Conservation (phyloP, 768 basidiomycete genomes). For the Lyophyllum decastes region DNA sequence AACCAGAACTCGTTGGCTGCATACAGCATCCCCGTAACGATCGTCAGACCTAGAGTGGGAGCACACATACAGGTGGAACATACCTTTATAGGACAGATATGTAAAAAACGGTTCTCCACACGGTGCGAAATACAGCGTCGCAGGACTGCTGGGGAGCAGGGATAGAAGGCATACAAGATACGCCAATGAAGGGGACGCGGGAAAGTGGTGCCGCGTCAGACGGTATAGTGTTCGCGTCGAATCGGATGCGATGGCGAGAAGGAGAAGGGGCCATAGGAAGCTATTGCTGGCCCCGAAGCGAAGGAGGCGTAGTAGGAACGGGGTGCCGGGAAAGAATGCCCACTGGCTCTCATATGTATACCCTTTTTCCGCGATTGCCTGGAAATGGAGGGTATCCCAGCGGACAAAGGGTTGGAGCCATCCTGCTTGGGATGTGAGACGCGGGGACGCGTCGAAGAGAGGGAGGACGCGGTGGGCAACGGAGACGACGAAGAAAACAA, state of each 20-base stretch:
- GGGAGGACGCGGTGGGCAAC: conserved; percentile 28
- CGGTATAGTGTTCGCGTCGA: conserved; percentile 32
- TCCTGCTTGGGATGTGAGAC: conserved; percentile 22
- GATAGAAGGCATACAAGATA: conserved; percentile 66
- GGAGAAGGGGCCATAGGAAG: conserved; percentile 36
- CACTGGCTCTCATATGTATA: conserved; percentile 77
- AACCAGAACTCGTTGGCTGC: conserved; percentile 54
- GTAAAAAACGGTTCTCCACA: conserved; percentile 91
- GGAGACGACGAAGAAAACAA: conserved; percentile 27
- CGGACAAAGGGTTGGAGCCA: conserved; percentile 47
- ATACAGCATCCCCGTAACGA: conserved; percentile 55
- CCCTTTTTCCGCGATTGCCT: conserved; percentile 58
- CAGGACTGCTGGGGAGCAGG: conserved; percentile 79
- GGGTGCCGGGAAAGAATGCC: conserved; percentile 82
- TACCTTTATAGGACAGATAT: conserved; percentile 73
- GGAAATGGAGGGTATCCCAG: conserved; percentile 91
- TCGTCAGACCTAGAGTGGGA: not conserved
- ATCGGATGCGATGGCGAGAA: conserved; percentile 41
- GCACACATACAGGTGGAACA: conserved; percentile 17
- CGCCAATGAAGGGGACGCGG: conserved; percentile 59
- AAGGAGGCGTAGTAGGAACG: conserved; percentile 49
- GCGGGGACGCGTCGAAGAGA: conserved; percentile 41
- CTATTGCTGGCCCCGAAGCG: conserved; percentile 22
- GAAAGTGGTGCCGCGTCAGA: conserved; percentile 53
- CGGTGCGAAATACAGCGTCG: conserved; percentile 66